These are phyloP conservation scores for Peronospora destructor DNA, from an alignment of 352 stramenopile species.

Conservation along the genomic window DNA sequence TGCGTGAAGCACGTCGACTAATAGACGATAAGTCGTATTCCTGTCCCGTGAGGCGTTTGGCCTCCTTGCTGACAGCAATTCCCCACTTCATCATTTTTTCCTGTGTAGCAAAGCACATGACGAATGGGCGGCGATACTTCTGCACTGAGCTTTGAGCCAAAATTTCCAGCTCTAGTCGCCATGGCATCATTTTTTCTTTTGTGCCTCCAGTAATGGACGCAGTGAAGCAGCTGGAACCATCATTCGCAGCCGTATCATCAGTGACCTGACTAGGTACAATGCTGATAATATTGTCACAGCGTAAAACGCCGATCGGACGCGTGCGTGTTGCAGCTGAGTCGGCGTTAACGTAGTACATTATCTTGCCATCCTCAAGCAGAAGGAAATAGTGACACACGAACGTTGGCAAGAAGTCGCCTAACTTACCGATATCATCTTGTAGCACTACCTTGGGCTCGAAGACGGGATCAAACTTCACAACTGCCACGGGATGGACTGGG, in stretches of 20 bases:
- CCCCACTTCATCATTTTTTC: constrained; percentile 87
- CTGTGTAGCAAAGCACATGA: constrained; percentile 68
- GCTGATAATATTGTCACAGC: constrained; percentile 75
- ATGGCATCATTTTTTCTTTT: constrained; percentile 64
- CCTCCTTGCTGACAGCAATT: constrained; percentile 63
- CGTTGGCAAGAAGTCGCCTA: constrained; percentile 64
- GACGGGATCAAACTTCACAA: constrained; percentile 66
- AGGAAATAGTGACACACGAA: constrained; percentile 67
- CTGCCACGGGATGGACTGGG: constrained; percentile 68
- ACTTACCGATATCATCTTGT: constrained; percentile 62
- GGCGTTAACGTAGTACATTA: constrained; percentile 70
- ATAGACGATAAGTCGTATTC: constrained; percentile 80
- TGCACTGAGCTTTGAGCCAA: constrained; percentile 45
- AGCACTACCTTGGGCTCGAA: constrained; percentile 66
- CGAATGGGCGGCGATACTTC: constrained; percentile 71
- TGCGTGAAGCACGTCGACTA: constrained; percentile 48
- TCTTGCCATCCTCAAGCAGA: constrained; percentile 70
- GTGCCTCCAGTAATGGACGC: constrained; percentile 22
- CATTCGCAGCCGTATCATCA: constrained; percentile 15
- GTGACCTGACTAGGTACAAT: constrained; percentile 66
- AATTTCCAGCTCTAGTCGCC: constrained; percentile 66
- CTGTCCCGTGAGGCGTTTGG: constrained; percentile 69
- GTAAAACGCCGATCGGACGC: constrained; percentile 69
- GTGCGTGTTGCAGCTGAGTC: constrained; percentile 46
- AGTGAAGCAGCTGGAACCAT: constrained; percentile 10